phyloP scores from a whole-genome alignment of 257 asterid species.

The Capsicum baccatum region DNA sequence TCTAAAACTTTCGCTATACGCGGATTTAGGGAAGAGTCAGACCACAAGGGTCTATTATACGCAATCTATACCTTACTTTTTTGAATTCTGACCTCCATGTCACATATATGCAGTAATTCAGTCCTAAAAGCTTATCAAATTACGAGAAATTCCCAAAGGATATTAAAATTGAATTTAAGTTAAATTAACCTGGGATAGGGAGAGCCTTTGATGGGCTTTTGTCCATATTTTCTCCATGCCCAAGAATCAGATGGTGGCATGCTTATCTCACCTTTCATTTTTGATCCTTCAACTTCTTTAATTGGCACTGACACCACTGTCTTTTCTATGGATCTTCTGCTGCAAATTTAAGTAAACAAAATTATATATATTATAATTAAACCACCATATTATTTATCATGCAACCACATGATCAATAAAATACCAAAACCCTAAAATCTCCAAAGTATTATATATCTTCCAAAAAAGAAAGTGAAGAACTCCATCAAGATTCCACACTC shows the following conservation, averaged over 20 bases:
- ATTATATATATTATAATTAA: neutral
- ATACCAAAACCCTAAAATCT: neutral
- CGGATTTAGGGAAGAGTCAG: no score
- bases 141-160: neutral
- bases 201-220: slow-evolving; percentile 94
- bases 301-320: slow-evolving; percentile 80
- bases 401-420: slow-evolving; percentile 41
- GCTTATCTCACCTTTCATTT: slow-evolving; percentile 76
- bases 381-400: slow-evolving; percentile 20
- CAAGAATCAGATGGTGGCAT: slow-evolving; percentile 97
- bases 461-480: neutral
- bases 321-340: slow-evolving; percentile 71
- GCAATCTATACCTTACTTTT: no score
- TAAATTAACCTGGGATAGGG: slow-evolving; percentile 85
- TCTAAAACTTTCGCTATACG: no score
- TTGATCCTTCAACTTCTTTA: slow-evolving; percentile 69
- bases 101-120: no score
- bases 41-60: no score
- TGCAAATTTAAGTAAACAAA: slow-evolving; percentile 36
- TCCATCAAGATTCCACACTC: neutral
- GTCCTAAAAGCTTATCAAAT: neutral
- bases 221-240: slow-evolving; percentile 99
- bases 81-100: no score
- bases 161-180: neutral
- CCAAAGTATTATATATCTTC: neutral